Evolutionary conservation across 208 protist species (phyloP).

Genomic region (Tritrichomonas foetus): DNA sequence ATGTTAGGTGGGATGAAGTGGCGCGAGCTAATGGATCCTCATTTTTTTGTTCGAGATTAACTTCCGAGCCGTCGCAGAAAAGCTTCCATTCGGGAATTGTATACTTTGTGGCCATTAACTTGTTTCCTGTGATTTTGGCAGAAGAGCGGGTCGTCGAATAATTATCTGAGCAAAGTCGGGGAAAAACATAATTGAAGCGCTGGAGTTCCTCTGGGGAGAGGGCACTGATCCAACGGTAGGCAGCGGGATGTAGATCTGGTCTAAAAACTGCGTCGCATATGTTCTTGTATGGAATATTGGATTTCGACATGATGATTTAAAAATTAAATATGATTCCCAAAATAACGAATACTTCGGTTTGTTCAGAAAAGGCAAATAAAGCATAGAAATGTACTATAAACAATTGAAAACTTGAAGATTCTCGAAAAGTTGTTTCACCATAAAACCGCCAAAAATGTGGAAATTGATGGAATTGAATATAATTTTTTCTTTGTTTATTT

Average conservation of each 20-base stretch:
- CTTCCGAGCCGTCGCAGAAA: not conserved
- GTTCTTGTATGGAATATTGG: not conserved
- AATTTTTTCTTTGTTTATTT: no score
- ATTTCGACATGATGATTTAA: no score
- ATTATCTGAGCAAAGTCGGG: not conserved
- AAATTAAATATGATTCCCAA: no score
- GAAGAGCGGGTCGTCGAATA: no score
- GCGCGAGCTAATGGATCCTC: not conserved
- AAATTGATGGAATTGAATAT: no score
- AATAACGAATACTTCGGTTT: no score
- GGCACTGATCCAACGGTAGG: not conserved
- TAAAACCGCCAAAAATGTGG: no score
- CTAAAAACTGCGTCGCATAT: not conserved
- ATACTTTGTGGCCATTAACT: not conserved
- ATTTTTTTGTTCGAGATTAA: not conserved
- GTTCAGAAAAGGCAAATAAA: no score
- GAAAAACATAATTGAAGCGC: not conserved
- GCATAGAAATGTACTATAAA: no score
- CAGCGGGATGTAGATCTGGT: not conserved
- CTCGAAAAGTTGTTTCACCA: no score
- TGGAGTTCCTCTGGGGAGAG: not conserved
- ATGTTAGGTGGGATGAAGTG: not conserved
- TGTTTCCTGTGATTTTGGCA: not conserved
- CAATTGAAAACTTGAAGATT: no score
- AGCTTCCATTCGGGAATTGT: slow-evolving; percentile 27